A percentile compares a stretch with the other conserved stretches of the same genome.
Evolutionary conservation across 2,329 filamentous ascomycete genomes (phyloP).

Genomic region (Escovopsis sp.): DNA sequence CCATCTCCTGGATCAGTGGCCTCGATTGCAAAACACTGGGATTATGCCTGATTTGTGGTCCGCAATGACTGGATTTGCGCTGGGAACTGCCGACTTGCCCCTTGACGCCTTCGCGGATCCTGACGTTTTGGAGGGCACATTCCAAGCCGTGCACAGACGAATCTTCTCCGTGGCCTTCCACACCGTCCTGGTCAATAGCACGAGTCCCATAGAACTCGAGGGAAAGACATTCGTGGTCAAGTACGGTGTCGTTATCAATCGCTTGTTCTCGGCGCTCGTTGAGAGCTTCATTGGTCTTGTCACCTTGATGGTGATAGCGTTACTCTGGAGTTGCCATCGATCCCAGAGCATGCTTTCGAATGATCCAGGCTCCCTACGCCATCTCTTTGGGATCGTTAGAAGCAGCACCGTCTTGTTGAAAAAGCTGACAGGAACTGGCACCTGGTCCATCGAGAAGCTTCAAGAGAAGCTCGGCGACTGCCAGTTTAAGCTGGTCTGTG

Average conservation of each 20-base stretch:
- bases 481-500: conserved; percentile 6
- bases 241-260: conserved; percentile 18
- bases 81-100: too few species aligned
- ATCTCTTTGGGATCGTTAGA: conserved; percentile 9
- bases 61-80: too few species aligned
- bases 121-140: too few species aligned
- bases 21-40: too few species aligned
- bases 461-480: conserved; percentile 3
- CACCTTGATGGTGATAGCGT: conserved; percentile 2
- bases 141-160: too few species aligned
- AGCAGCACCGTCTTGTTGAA: conserved; percentile 5
- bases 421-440: conserved; percentile 5
- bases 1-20: too few species aligned
- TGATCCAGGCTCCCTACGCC: conserved; percentile 14
- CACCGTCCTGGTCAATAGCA: too few species aligned
- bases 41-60: too few species aligned
- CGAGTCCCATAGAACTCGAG: too few species aligned
- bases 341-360: conserved; percentile 6
- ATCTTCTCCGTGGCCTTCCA: too few species aligned
- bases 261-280: conserved; percentile 14
- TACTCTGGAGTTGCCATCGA: conserved; percentile 7
- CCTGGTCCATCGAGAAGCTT: conserved; percentile 5
- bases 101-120: too few species aligned
- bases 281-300: conserved; percentile 15
- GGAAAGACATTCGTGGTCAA: conserved; percentile 3